Evolutionary conservation across 2,329 filamentous ascomycete species (phyloP).

Genomic region (Byssoonygena ceratinophila): DNA sequence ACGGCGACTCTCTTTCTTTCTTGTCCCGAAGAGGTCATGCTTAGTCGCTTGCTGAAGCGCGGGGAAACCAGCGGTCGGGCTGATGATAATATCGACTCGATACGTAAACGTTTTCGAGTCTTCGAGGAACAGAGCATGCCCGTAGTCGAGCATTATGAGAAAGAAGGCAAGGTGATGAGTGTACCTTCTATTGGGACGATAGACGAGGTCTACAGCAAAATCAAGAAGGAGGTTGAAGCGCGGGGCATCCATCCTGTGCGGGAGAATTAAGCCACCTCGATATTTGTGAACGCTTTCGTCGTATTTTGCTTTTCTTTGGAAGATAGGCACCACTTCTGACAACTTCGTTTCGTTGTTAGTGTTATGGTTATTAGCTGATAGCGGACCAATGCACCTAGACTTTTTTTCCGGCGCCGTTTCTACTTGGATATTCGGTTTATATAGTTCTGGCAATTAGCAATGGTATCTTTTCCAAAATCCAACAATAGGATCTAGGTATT

Average conservation of each 20-base stretch:
- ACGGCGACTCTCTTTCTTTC: slow-evolving; percentile 88
- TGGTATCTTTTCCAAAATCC: too few species aligned
- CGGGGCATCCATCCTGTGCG: slow-evolving; percentile 29
- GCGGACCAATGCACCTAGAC: background rate
- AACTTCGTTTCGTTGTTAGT: background rate
- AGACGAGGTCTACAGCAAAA: slow-evolving; percentile 52
- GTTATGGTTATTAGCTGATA: background rate
- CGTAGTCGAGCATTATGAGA: slow-evolving; percentile 75
- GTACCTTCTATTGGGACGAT: slow-evolving; percentile 60
- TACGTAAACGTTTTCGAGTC: slow-evolving; percentile 88
- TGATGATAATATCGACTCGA: slow-evolving; percentile 92
- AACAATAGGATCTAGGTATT: too few species aligned
- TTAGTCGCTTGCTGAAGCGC: slow-evolving; percentile 68
- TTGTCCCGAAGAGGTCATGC: slow-evolving; percentile 82
- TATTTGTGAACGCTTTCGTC: background rate
- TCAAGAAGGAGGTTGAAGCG: slow-evolving; percentile 40
- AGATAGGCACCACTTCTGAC: background rate
- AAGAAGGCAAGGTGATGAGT: slow-evolving; percentile 66
- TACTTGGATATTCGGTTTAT: background rate
- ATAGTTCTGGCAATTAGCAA: background rate
- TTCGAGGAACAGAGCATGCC: slow-evolving; percentile 98
- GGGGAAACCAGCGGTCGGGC: slow-evolving; percentile 84
- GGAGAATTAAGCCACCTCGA: slow-evolving; percentile 7
- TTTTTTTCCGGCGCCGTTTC: background rate
- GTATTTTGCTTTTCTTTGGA: background rate